These are phyloP conservation scores for Postia placenta DNA, from an alignment of 768 basidiomycete genomes.

Conservation along the genomic window DNA sequence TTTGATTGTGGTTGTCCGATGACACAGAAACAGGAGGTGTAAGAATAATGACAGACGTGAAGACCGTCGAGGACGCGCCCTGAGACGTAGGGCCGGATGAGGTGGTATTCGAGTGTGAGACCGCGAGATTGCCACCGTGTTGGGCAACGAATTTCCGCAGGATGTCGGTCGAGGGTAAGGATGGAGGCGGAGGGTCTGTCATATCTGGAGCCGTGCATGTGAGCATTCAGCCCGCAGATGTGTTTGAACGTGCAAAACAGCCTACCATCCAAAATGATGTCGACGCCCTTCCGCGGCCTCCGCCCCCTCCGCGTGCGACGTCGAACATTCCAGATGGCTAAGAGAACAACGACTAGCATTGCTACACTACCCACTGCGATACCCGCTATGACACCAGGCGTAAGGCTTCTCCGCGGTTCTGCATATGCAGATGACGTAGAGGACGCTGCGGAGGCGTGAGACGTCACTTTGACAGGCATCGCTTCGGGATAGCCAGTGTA, in stretches of 20 bases:
- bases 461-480: neutral
- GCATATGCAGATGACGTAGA: neutral
- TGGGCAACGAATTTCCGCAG: neutral
- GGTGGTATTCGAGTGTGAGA: conserved; percentile 9
- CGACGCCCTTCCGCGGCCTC: neutral
- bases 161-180: neutral
- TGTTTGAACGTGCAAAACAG: neutral
- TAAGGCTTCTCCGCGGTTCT: neutral
- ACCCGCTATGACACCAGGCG: conserved; percentile 7
- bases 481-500: conserved; percentile 3
- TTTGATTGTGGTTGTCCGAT: neutral
- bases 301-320: neutral
- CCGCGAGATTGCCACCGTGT: neutral
- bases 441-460: too few relatives aligned
- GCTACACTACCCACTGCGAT: conserved; percentile 5
- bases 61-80: conserved; percentile 12
- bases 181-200: neutral
- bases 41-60: conserved; percentile 15
- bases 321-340: neutral
- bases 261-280: neutral
- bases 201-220: neutral
- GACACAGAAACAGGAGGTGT: conserved; percentile 14
- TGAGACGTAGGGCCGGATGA: conserved; percentile 12
- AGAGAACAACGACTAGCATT: neutral
- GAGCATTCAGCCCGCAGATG: too few relatives aligned